Conservation (phyloP, 805 yeast genomes). For the Barnettozyma pratensis region DNA sequence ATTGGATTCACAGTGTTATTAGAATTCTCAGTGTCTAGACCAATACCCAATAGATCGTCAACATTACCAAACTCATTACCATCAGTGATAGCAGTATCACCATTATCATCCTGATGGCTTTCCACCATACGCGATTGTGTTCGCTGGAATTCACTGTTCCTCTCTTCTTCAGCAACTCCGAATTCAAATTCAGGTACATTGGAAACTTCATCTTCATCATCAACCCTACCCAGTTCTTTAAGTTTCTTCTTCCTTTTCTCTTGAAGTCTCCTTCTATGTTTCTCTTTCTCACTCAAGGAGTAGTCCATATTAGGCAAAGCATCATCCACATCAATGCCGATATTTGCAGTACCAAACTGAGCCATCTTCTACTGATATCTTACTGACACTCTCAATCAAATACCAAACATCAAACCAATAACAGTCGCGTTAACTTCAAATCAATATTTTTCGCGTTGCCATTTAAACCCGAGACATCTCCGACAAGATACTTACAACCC, state of each 20-base stretch:
- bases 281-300: background rate
- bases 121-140: background rate
- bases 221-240: background rate
- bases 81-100: background rate
- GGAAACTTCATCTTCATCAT: background rate
- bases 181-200: constrained; percentile 1
- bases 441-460: too few relatives aligned
- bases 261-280: background rate
- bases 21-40: background rate
- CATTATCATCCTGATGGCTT: background rate
- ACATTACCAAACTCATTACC: background rate
- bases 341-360: background rate
- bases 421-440: background rate
- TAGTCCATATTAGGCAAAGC: background rate
- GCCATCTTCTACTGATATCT: background rate
- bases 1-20: background rate
- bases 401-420: background rate
- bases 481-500: too few relatives aligned
- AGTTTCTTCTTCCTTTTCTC: background rate
- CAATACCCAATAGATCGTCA: constrained; percentile 11
- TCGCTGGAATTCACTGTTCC: background rate
- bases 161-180: background rate
- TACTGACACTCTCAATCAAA: background rate
- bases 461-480: background rate
- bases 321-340: background rate